These are phyloP conservation scores for Chaetomiaceae sp. DNA, from an alignment of 2,329 filamentous ascomycete species.

Conservation along the genomic window DNA sequence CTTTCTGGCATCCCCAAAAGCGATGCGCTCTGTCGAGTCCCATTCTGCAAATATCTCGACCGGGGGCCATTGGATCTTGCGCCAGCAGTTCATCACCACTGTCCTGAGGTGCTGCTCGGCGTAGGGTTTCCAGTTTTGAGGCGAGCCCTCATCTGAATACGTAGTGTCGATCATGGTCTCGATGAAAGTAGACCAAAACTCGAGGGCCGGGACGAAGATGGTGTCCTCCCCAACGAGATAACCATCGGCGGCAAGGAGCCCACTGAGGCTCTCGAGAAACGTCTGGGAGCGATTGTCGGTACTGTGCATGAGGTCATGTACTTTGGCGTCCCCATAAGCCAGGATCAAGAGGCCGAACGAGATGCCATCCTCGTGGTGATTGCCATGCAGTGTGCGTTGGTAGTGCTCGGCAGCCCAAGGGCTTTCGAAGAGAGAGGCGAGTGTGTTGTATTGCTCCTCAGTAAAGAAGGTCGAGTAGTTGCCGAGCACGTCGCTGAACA, in stretches of 20 bases:
- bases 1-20: constrained; percentile 67
- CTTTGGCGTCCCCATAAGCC: constrained; percentile 62
- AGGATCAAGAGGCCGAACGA: constrained; percentile 63
- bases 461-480: constrained; percentile 62
- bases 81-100: constrained; percentile 61
- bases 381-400: constrained; percentile 49
- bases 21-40: constrained; percentile 64
- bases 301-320: constrained; percentile 53
- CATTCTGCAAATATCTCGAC: constrained; percentile 54
- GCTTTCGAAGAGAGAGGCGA: constrained; percentile 57
- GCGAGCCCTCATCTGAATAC: constrained; percentile 44
- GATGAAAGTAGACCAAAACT: constrained; percentile 77
- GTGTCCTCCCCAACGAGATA: constrained; percentile 67
- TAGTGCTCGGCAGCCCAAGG: constrained; percentile 56
- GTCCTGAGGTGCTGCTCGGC: constrained; percentile 58
- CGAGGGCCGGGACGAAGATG: constrained; percentile 67
- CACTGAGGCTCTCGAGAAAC: constrained; percentile 56
- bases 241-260: constrained; percentile 61
- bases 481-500: constrained; percentile 60
- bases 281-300: constrained; percentile 46
- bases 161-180: constrained; percentile 60
- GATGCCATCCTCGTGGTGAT: constrained; percentile 59
- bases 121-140: constrained; percentile 51
- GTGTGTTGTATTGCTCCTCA: constrained; percentile 49
- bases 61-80: constrained; percentile 64